Percentiles rank a stretch among this genome's conserved stretches.
Conservation (phyloP, 306 rosid species). For the Prunus campanulata region DNA sequence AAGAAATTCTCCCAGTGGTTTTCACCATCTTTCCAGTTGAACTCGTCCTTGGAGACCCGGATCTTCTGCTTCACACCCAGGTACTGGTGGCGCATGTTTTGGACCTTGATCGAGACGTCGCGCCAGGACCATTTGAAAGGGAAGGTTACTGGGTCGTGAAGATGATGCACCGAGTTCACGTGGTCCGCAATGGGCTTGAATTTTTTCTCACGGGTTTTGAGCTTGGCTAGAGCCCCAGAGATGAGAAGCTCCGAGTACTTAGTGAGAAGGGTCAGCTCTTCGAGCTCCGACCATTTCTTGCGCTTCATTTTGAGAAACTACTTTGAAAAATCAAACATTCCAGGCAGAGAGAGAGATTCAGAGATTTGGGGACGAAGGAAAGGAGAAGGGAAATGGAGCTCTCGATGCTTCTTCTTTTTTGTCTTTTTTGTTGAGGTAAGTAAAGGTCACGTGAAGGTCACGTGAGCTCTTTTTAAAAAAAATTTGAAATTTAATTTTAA, state of each 20-base stretch:
- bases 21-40: constrained; percentile 87
- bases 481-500: too few species aligned
- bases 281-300: constrained; percentile 93
- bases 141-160: constrained; percentile 51
- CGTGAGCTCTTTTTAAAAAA: too few species aligned
- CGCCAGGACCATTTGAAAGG: constrained; percentile 98
- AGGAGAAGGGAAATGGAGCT: too few species aligned
- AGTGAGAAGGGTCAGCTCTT: constrained; percentile 68
- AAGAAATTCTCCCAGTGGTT: constrained; percentile 93
- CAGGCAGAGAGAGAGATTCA: too few species aligned
- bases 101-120: constrained; percentile 94
- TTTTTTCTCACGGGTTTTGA: constrained; percentile 93
- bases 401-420: too few species aligned
- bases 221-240: constrained; percentile 66
- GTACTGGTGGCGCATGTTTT: constrained; percentile 97
- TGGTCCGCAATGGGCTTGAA: constrained; percentile 94
- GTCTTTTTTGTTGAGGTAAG: too few species aligned
- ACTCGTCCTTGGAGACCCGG: constrained; percentile 52
- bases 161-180: constrained; percentile 70
- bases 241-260: constrained; percentile 72
- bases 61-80: constrained; percentile 95
- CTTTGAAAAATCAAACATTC: too few species aligned
- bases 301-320: constrained; percentile 65
- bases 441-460: too few species aligned
- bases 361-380: too few species aligned